Conservation (phyloP, 805 yeast genomes). For the Yarrowia sp. region DNA sequence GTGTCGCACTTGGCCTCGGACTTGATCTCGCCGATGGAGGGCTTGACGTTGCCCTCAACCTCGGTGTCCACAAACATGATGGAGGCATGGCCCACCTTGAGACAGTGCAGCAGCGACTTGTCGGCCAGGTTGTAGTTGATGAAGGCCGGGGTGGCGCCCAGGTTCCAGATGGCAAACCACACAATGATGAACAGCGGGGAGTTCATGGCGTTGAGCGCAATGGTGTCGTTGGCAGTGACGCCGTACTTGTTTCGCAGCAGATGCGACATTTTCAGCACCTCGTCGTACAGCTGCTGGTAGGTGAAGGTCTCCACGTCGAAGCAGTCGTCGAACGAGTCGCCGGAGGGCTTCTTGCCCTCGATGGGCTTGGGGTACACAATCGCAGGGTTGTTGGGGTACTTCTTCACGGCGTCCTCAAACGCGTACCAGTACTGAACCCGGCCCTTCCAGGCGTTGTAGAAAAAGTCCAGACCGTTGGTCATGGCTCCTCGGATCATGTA, state of each 20-base stretch:
- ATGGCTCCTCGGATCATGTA: conserved; percentile 57
- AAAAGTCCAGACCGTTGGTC: conserved; percentile 54
- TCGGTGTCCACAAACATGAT: conserved; percentile 79
- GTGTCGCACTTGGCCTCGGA: conserved; percentile 42
- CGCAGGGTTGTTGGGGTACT: conserved; percentile 62
- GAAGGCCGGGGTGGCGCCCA: conserved; percentile 89
- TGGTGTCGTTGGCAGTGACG: conserved; percentile 67
- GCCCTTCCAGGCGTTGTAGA: conserved; percentile 51
- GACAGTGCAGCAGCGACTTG: conserved; percentile 77
- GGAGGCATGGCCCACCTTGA: conserved; percentile 67
- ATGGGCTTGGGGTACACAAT: conserved; percentile 62
- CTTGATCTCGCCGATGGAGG: conserved; percentile 56
- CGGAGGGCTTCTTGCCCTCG: conserved; percentile 50
- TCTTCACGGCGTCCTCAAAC: conserved; percentile 63
- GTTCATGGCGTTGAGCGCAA: conserved; percentile 80
- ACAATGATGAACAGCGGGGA: conserved; percentile 79
- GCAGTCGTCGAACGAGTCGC: conserved; percentile 56
- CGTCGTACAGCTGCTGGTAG: conserved; percentile 70
- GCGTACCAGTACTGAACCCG: conserved; percentile 69
- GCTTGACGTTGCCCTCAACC: conserved; percentile 60
- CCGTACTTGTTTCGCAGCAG: conserved; percentile 69
- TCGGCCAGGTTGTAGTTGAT: conserved; percentile 81
- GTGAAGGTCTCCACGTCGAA: conserved; percentile 70
- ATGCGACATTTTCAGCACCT: conserved; percentile 69
- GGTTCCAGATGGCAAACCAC: conserved; percentile 89